phyloP scores from a whole-genome alignment of 805 yeast genomes.

The Pichia pseudocactophila region DNA sequence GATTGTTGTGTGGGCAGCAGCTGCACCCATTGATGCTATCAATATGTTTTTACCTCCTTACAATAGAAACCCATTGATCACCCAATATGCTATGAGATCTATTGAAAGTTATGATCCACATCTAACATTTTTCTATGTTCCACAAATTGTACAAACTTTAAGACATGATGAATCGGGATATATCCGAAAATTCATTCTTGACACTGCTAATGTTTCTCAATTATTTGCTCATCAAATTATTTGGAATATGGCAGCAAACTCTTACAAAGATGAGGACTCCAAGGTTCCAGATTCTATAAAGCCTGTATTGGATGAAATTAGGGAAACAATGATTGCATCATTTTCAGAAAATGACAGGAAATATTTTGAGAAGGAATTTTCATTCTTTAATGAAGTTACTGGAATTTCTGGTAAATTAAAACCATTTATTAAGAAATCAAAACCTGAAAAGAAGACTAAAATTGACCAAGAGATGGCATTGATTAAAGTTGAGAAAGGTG shows the following conservation, averaged over 20 bases:
- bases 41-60: constrained; percentile 72
- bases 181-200: constrained; percentile 80
- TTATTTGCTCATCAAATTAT: constrained; percentile 95
- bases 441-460: constrained; percentile 92
- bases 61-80: constrained; percentile 52
- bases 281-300: constrained; percentile 71
- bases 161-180: constrained; percentile 79
- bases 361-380: constrained; percentile 77
- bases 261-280: constrained; percentile 84
- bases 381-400: constrained; percentile 85
- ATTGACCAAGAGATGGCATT: constrained; percentile 92
- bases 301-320: constrained; percentile 71
- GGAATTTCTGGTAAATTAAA: constrained; percentile 89
- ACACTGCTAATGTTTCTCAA: constrained; percentile 84
- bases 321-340: constrained; percentile 49
- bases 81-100: constrained; percentile 87
- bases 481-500: constrained; percentile 68
- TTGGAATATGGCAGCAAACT: constrained; percentile 95
- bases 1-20: constrained; percentile 55
- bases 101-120: constrained; percentile 81
- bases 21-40: constrained; percentile 78
- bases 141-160: constrained; percentile 91
- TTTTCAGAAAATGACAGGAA: constrained; percentile 52
- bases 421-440: constrained; percentile 87
- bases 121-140: constrained; percentile 90